Base-by-base conservation (phyloP, 805 yeast genomes). In the Monosporozyma aquatica region DNA sequence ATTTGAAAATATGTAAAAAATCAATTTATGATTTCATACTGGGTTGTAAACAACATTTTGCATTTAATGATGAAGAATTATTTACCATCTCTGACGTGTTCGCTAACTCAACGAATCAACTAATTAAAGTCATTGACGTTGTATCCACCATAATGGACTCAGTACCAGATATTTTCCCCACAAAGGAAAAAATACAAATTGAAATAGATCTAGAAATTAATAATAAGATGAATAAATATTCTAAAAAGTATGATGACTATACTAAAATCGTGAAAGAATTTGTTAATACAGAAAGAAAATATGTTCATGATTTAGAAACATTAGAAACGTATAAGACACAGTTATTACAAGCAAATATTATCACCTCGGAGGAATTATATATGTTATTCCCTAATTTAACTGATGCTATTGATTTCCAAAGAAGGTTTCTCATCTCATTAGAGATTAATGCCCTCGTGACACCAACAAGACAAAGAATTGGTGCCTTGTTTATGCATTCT, bases 31-130 rank as follows among this genome's bases (percentile, higher is more conserved):
- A 84, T 58, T 92, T 92, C 60, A 75, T 90, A 40, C 73, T 81
- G 46, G 95, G 95, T 9, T 90, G 95, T 58, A 84, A 85, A 59
- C 71, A 75, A 39, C 78, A 83, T 54, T 70, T 89, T 46, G 74
- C 76, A 36, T 74, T 85, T 47, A 78, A 79, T 43, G 95, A 87
- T 61, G 86, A 84, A 38, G 82, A 82, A 52, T 70, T 90, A 61
- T 89, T 92, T 64, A 86, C 95, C 24, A 83, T 92, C 36, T 82
- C 95, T 14, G 84, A 86, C 61, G 95, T 87, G 1, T 90, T 87
- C 55, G 75, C 87, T 35, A 89, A 85, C 51, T 79, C 78, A 47
- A 82, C 95, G 4, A 76, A 79, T 45, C 94, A 82, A 53, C 66
- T 92, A 27, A 60, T 87, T 35, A 80, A 78, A 56, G 86, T 89